Evolutionary conservation across 306 rosid genomes (phyloP).

Genomic region (Cyamopsis tetragonoloba): DNA sequence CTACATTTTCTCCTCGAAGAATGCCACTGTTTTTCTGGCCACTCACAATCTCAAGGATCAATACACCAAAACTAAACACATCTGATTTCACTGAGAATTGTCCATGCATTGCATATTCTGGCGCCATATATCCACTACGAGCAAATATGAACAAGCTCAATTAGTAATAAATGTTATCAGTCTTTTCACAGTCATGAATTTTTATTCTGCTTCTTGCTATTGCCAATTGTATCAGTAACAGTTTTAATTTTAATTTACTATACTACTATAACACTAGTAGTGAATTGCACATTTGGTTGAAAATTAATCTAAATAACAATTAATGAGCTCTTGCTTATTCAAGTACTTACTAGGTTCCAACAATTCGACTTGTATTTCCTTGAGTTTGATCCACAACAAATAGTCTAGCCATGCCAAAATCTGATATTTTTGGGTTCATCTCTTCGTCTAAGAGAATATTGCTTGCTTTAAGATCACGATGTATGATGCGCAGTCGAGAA

Average conservation of each 20-base stretch:
- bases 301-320: too few species aligned
- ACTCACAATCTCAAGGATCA: slow-evolving; percentile 51
- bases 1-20: slow-evolving; percentile 13
- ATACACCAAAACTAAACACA: slow-evolving; percentile 45
- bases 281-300: too few species aligned
- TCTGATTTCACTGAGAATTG: slow-evolving; percentile 40
- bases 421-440: slow-evolving; percentile 28
- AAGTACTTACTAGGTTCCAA: slow-evolving; percentile 31
- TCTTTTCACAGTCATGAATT: not conserved
- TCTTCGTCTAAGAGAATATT: slow-evolving; percentile 23
- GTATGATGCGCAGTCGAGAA: slow-evolving; percentile 17
- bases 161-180: not conserved
- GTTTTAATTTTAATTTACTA: too few species aligned
- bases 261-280: too few species aligned
- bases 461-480: slow-evolving; percentile 31
- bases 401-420: slow-evolving; percentile 24
- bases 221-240: too few species aligned
- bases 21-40: slow-evolving; percentile 32
- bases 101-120: slow-evolving; percentile 41
- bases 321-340: not conserved
- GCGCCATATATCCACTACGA: slow-evolving; percentile 57
- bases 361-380: not conserved
- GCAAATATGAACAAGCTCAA: not conserved
- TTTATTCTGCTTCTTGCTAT: too few species aligned
- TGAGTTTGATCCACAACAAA: slow-evolving; percentile 12